These are phyloP conservation scores for Ambrosia hybrid DNA, from an alignment of 140 eudicot genomes.

Conservation along the genomic window DNA sequence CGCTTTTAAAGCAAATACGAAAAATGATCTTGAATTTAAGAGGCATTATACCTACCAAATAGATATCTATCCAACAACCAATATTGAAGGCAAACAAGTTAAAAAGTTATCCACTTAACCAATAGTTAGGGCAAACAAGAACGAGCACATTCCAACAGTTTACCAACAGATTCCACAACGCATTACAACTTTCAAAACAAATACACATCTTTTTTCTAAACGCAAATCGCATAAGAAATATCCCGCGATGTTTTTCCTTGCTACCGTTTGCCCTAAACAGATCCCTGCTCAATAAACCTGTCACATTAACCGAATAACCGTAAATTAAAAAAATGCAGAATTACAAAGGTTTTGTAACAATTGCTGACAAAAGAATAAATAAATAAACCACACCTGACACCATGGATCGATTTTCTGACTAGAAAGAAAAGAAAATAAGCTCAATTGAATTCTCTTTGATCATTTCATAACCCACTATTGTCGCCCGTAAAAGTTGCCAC, in stretches of 20 bases:
- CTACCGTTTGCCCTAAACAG: constrained; percentile 35
- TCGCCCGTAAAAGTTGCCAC: constrained; percentile 61
- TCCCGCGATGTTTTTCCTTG: constrained; percentile 20
- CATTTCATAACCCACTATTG: constrained; percentile 45
- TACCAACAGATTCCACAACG: constrained; percentile 14
- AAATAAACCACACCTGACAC: constrained; percentile 30
- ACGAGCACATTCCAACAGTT: constrained; percentile 30
- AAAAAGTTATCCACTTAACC: constrained; percentile 15
- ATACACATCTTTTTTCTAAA: constrained; percentile 28
- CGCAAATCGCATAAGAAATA: constrained; percentile 23
- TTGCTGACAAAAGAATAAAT: not conserved
- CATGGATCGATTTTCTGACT: constrained; percentile 16
- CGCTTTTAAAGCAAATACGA: no score
- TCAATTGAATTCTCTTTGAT: constrained; percentile 20
- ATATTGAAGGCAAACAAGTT: constrained; percentile 19
- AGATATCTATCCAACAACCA: constrained; percentile 16
- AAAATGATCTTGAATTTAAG: not conserved
- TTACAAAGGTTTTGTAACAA: not conserved
- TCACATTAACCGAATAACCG: constrained; percentile 20
- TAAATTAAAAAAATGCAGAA: not conserved
- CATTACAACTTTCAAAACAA: constrained; percentile 35
- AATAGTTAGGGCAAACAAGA: constrained; percentile 35
- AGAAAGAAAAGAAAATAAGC: constrained; percentile 6
- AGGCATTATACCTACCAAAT: not conserved
- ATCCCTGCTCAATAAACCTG: constrained; percentile 32